Evolutionary conservation across 2,329 filamentous ascomycete species (phyloP), one percentile per base, ranked within the genome.

Genomic region (Pseudopithomyces maydicus): DNA sequence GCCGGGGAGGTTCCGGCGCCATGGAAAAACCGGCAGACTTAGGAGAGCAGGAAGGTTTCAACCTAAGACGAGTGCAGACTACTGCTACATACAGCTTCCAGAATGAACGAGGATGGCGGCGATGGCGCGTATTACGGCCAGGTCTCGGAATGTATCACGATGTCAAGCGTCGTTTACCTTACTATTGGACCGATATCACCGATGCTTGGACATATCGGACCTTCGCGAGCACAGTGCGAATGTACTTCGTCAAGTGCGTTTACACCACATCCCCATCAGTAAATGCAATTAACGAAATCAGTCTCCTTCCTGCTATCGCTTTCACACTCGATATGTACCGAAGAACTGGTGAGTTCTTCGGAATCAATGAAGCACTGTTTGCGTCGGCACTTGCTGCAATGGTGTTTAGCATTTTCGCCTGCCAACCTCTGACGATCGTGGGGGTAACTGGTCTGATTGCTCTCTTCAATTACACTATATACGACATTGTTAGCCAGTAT

Each of bases 401-500:
- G 62, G 79, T 85, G 1, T 85, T 85, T 68, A 84, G 80, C 62
- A 64, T 81, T 6, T 64, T 85, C 2, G 77, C 77, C 20, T 81
- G 78, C 29, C 83, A 85, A 63, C 84, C 84, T 0, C 69, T 86
- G 42, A 85, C 82, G 3, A 83, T 85, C 17, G 82, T 85, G 15
- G 84, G 84, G 5, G 81, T 85, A 36, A 85, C 83, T 4, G 84
- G 84, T 57, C 56, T 74, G 12, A 74, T 74, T n/a, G 68, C 70
- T 1, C 67, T 83, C 0, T 86, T 86, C 76, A 85, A 85, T 66
- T 85, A 84, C 63, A 86, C 84, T 22, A 84, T 85, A 58, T 86
- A 83, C 70, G 82, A 85, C 56, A 85, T 86, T 52, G 77, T 84
- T 43, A 70, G 70, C 23, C 74, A 74, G 12, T 80, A 85, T 57